Evolutionary conservation across 2,329 filamentous ascomycete species (phyloP).

Genomic region (Pseudogymnoascus sp.): DNA sequence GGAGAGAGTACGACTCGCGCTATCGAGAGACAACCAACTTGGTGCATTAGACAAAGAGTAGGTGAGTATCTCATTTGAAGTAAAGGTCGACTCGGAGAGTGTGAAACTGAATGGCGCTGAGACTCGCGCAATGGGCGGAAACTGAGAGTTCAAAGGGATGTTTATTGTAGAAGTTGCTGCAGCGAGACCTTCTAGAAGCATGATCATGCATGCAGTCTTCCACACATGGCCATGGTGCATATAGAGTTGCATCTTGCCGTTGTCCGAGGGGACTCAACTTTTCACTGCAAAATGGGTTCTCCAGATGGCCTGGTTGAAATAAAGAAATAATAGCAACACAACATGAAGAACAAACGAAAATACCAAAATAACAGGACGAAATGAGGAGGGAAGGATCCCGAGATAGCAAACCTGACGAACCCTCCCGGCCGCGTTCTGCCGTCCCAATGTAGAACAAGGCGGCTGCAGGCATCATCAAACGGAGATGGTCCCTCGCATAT

Average conservation of each 20-base stretch:
- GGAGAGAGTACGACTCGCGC: constrained; percentile 53
- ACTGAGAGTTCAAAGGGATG: constrained; percentile 78
- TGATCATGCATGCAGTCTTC: not conserved
- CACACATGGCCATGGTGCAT: not conserved
- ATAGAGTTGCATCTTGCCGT: not conserved
- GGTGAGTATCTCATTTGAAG: constrained; percentile 48
- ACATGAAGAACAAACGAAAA: not conserved
- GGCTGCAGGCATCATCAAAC: constrained; percentile 3
- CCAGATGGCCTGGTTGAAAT: constrained; percentile 5
- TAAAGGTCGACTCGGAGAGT: constrained; percentile 69
- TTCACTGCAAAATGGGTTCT: not conserved
- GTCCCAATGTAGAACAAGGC: constrained; percentile 1
- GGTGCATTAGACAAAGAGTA: constrained; percentile 63
- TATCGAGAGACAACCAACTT: constrained; percentile 67
- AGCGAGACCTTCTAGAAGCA: constrained; percentile 3
- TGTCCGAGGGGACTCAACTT: not conserved
- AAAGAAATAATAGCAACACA: not conserved
- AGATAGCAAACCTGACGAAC: not conserved
- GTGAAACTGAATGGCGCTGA: constrained; percentile 60
- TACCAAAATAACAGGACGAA: constrained; percentile 2
- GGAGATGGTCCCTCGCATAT: constrained; percentile 1
- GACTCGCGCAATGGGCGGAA: constrained; percentile 69
- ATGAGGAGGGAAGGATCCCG: not conserved
- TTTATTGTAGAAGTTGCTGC: constrained; percentile 34
- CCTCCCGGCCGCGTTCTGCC: not conserved